phyloP scores from a whole-genome alignment of 306 rosid species.

The Vigna hirtella region DNA sequence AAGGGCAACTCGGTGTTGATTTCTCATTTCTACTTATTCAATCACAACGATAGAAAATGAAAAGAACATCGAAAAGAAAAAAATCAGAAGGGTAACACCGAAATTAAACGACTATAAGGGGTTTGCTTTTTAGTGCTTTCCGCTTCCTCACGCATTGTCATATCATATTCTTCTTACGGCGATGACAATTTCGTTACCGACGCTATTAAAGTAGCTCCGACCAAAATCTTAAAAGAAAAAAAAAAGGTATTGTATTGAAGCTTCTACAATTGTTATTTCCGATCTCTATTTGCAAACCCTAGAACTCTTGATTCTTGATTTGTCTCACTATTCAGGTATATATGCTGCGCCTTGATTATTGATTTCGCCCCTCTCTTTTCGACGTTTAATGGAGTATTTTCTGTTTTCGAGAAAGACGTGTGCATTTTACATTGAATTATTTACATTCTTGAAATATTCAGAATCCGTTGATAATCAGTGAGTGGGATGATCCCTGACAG shows the following conservation, averaged over 20 bases:
- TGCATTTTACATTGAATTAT: constrained; percentile 7
- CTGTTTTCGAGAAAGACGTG: constrained; percentile 5
- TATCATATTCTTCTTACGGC: constrained; percentile 1
- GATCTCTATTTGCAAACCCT: constrained; percentile 68
- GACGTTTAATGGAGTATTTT: constrained; percentile 27
- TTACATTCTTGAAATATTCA: constrained; percentile 24
- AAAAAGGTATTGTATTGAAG: neutral
- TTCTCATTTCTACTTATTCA: neutral
- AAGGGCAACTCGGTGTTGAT: neutral
- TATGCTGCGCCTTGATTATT: constrained; percentile 32
- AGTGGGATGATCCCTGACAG: constrained; percentile 18
- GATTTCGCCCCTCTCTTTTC: neutral
- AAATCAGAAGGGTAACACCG: constrained; percentile 26
- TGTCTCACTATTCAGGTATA: constrained; percentile 52
- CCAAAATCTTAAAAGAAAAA: constrained; percentile 6
- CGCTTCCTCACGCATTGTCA: constrained; percentile 44
- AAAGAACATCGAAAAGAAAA: neutral
- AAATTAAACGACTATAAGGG: constrained; percentile 35
- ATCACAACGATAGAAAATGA: neutral
- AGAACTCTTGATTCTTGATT: constrained; percentile 38
- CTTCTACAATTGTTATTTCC: constrained; percentile 41
- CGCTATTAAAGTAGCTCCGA: constrained; percentile 41
- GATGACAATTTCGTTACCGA: constrained; percentile 26
- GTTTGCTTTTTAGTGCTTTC: constrained; percentile 44
- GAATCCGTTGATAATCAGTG: constrained; percentile 14